A percentile compares a stretch with the other conserved stretches of the same genome.
Conservation (phyloP, 192 early-diverging fungal genomes). For the Chytriomyces sp. region DNA sequence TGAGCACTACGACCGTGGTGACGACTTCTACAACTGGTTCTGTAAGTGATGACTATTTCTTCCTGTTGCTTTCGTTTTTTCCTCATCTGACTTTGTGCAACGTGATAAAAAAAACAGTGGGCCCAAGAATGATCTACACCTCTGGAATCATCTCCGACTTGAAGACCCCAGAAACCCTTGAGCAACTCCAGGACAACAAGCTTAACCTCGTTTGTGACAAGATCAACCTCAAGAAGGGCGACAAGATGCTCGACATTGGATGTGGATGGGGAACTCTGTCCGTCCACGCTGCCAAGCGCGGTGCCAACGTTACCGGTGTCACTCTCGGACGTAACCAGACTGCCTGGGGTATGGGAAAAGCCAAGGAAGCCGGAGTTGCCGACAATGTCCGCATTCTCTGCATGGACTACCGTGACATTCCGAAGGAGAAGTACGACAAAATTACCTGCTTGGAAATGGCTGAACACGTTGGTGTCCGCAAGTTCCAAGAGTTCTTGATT, state of each 20-base stretch:
- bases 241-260: constrained; percentile 94
- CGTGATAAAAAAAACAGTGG: constrained; percentile 55
- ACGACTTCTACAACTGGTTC: constrained; percentile 97
- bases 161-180: constrained; percentile 79
- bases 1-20: constrained; percentile 97
- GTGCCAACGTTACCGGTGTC: constrained; percentile 89
- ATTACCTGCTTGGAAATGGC: constrained; percentile 99
- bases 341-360: constrained; percentile 83
- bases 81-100: background rate
- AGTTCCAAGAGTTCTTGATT: constrained; percentile 83
- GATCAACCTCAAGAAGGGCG: constrained; percentile 80
- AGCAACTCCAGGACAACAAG: constrained; percentile 97
- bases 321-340: constrained; percentile 93
- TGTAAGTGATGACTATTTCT: constrained; percentile 42
- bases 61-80: background rate
- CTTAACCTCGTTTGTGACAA: constrained; percentile 87
- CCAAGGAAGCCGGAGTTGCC: constrained; percentile 79
- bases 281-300: constrained; percentile 87
- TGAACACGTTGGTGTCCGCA: constrained; percentile 95
- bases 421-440: constrained; percentile 90
- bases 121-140: constrained; percentile 95
- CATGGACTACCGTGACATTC: constrained; percentile 99
- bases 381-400: constrained; percentile 80
- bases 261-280: constrained; percentile 97
- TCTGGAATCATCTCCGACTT: constrained; percentile 87